Conservation (phyloP, 2,329 filamentous ascomycete genomes). For the Alternaria rosae region DNA sequence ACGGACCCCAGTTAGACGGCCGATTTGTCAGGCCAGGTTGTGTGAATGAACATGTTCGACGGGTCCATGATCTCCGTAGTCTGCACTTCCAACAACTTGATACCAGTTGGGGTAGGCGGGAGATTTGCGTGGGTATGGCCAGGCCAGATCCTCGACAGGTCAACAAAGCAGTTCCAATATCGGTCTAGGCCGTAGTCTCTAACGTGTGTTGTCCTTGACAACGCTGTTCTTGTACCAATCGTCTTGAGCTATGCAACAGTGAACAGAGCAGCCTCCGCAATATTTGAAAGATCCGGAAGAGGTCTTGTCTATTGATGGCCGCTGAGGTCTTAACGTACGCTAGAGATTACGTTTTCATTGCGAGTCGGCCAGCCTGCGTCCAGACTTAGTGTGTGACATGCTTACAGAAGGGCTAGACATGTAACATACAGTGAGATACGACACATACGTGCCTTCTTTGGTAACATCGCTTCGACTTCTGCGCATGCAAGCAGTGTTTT, state of each 20-base stretch:
- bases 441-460: not conserved
- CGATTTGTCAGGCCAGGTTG: not conserved
- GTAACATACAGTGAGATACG: not conserved
- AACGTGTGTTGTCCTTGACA: not conserved
- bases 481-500: constrained; percentile 15
- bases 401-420: not conserved
- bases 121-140: not conserved
- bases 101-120: not conserved
- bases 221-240: not conserved
- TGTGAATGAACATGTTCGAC: not conserved
- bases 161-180: not conserved
- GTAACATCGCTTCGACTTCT: not conserved
- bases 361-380: constrained; percentile 20
- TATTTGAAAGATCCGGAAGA: constrained; percentile 22
- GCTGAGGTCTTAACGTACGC: constrained; percentile 28
- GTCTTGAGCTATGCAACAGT: not conserved
- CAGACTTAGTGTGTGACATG: not conserved
- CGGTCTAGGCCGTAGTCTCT: not conserved
- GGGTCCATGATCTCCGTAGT: not conserved
- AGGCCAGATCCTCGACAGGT: not conserved
- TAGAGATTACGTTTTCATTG: constrained; percentile 16
- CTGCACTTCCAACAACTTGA: not conserved
- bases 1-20: not conserved
- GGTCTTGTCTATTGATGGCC: constrained; percentile 10
- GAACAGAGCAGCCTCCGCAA: constrained; percentile 4